Conservation (phyloP, 495 filamentous ascomycete genomes). For the Alectoria sarmentosa region DNA sequence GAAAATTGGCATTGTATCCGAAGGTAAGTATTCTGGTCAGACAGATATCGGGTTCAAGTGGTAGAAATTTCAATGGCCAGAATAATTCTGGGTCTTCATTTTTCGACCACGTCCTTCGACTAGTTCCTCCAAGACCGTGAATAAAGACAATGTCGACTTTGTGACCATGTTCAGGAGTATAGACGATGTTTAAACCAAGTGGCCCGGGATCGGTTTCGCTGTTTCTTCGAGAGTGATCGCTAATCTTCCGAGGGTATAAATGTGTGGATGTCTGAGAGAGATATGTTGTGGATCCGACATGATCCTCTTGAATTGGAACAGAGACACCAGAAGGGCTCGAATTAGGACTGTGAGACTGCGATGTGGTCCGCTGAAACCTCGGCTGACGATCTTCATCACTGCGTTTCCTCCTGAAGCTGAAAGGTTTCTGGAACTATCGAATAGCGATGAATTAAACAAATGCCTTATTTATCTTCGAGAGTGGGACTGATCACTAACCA, state of each 20-base stretch:
- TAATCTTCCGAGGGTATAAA: slow-evolving; percentile 1
- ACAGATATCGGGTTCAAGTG: slow-evolving; percentile 29
- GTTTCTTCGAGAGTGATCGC: slow-evolving; percentile 10
- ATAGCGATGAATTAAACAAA: neutral
- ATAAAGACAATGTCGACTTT: slow-evolving; percentile 34
- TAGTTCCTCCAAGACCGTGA: slow-evolving; percentile 34
- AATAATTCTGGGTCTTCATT: slow-evolving; percentile 29
- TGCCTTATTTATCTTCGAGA: neutral
- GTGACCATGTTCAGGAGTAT: slow-evolving; percentile 25
- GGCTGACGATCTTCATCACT: slow-evolving; percentile 20
- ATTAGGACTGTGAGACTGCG: slow-evolving; percentile 17
- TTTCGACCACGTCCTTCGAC: slow-evolving; percentile 32
- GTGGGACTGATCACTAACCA: slow-evolving; percentile 12
- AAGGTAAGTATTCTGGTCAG: slow-evolving; percentile 32
- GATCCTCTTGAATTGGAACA: slow-evolving; percentile 9
- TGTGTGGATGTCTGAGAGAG: slow-evolving; percentile 1
- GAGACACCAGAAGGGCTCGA: slow-evolving; percentile 14
- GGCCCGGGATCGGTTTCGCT: slow-evolving; percentile 22
- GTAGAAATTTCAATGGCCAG: slow-evolving; percentile 33
- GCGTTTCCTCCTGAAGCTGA: slow-evolving; percentile 20
- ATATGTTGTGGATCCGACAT: slow-evolving; percentile 9
- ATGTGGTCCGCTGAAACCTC: slow-evolving; percentile 17
- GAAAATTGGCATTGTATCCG: slow-evolving; percentile 35
- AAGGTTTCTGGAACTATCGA: slow-evolving; percentile 14
- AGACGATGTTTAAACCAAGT: slow-evolving; percentile 32